Evolutionary conservation across 768 basidiomycete genomes (phyloP).

Genomic region (Rhizopogon vulgaris): DNA sequence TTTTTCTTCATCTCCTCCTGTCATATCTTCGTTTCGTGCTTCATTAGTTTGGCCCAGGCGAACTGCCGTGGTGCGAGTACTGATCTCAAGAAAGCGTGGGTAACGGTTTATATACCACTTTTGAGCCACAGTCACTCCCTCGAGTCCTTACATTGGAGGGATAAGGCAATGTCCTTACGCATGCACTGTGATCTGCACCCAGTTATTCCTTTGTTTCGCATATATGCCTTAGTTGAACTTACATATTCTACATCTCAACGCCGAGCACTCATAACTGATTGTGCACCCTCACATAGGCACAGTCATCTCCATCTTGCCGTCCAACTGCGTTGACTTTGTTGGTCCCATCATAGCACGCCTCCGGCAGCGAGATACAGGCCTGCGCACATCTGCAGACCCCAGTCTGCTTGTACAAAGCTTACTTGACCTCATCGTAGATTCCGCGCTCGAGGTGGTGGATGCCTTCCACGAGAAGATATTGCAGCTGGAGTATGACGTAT

Average conservation of each 20-base stretch:
- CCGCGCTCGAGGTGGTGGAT: constrained; percentile 61
- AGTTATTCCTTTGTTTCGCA: no score
- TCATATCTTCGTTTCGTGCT: no score
- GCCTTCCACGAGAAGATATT: constrained; percentile 59
- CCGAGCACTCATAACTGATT: not conserved
- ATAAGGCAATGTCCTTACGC: no score
- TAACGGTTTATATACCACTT: no score
- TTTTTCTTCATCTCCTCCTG: not conserved
- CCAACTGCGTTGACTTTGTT: constrained; percentile 41
- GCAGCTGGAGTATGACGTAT: constrained; percentile 52
- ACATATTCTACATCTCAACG: not conserved
- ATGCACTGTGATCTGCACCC: no score
- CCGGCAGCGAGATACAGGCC: constrained; percentile 48
- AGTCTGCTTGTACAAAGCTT: constrained; percentile 65
- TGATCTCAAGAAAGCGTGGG: no score
- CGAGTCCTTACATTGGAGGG: no score
- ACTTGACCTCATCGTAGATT: constrained; percentile 66
- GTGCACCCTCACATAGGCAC: constrained; percentile 36
- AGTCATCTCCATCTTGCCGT: constrained; percentile 53
- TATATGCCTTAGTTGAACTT: not conserved
- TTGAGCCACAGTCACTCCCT: no score
- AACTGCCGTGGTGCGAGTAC: no score
- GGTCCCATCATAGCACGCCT: constrained; percentile 54
- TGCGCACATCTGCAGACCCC: constrained; percentile 59
- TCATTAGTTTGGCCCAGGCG: no score